Base-by-base conservation (phyloP, 2,329 filamentous ascomycete species). In the Nannizzia gypsea region DNA sequence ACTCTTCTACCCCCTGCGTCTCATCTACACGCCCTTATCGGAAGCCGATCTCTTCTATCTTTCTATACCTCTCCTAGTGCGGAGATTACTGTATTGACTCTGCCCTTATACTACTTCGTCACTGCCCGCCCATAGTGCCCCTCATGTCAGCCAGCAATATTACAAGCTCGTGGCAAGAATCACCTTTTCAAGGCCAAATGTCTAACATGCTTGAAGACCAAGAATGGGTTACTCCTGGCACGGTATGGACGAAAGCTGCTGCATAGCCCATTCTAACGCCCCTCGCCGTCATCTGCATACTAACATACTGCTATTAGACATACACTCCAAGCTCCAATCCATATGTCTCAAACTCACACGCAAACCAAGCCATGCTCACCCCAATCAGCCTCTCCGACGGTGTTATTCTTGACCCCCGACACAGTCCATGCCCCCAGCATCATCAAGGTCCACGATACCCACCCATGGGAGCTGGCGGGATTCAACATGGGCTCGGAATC, bases 341-440 rank as follows among this genome's bases (percentile, higher is more conserved):
- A 2, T 75, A 74, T 63, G 71, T 67, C 59, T 66, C 69, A n/a
- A 65, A 67, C 36, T 56, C 68, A 34, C 71, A 69, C 50, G 67
- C 67, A 60, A 60, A 69, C 42, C 59, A 63, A 17, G 63, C 66
- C 58, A 66, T 73, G 50, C 64, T 74, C 44, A 75, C 73, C 3
- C 73, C 74, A 34, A 69, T 74, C 64, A 74, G 73, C 59, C 67
- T 75, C 13, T 67, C 71, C 2, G 72, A 73, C 60, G 70, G 60
- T 64, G 67, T 70, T 36, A 71, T 72, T 59, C 60, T 63, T 24
- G 66, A 68, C 57, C 57, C 67, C 15, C 64, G 67, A 56, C 67
- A 69, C 2, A 74, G 71, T 56, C 71, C 57, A 26, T 62, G 73
- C 59, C 72, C 69, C 59, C 68, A 72, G 56, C 71, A 71, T 40